phyloP scores from a whole-genome alignment of 208 protist species.

The Crithidia mellificae region DNA sequence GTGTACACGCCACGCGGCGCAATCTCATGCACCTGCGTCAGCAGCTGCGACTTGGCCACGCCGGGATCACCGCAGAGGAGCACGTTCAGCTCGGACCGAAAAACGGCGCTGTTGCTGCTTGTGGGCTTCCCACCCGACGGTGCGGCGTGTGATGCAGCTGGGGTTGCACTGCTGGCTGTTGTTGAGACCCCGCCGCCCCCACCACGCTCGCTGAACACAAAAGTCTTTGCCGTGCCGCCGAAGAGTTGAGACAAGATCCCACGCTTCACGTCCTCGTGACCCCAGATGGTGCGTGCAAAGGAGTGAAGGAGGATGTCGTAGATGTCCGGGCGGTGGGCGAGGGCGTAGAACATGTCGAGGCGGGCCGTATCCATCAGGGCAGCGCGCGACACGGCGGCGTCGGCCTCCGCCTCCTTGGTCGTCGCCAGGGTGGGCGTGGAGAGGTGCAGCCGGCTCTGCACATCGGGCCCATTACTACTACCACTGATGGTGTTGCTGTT shows the following conservation, averaged over 20 bases:
- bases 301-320: conserved; percentile 95
- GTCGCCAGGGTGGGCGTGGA: conserved; percentile 19
- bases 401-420: conserved; percentile 9
- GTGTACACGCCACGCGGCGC: conserved; percentile 99
- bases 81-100: conserved; percentile 98
- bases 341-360: conserved; percentile 73
- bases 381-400: conserved; percentile 9
- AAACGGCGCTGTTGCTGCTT: conserved; percentile 58
- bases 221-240: conserved; percentile 95
- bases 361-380: conserved; percentile 55
- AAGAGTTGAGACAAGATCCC: conserved; percentile 99
- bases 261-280: conserved; percentile 98
- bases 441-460: conserved; percentile 1
- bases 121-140: not conserved
- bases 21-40: conserved; percentile 98
- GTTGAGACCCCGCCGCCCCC: not conserved
- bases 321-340: conserved; percentile 91
- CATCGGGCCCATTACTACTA: not conserved
- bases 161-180: not conserved
- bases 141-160: not conserved
- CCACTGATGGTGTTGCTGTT: too few species aligned
- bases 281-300: conserved; percentile 98
- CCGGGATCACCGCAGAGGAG: conserved; percentile 99
- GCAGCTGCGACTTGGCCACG: conserved; percentile 98
- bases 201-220: conserved; percentile 56